Percentiles rank a stretch among this genome's conserved stretches.
Conservation (phyloP, 1,139 yeast species). For the Geotrichum aggregatum region DNA sequence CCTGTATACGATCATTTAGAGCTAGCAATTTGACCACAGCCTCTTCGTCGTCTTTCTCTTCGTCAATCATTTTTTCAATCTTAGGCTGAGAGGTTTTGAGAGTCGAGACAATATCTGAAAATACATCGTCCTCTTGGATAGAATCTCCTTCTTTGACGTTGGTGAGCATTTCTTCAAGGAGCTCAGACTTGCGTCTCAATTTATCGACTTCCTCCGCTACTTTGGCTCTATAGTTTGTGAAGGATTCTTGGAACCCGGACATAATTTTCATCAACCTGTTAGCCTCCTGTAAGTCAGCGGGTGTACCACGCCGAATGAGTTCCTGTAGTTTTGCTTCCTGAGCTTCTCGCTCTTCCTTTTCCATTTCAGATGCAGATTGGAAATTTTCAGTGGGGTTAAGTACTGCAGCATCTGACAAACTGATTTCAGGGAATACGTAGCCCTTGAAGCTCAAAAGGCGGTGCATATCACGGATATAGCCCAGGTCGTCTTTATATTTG, state of each 20-base stretch:
- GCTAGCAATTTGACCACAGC: slow-evolving; percentile 62
- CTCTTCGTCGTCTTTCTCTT: slow-evolving; percentile 57
- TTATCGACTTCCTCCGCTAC: slow-evolving; percentile 82
- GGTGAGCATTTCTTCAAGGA: slow-evolving; percentile 82
- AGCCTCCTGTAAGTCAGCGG: slow-evolving; percentile 93
- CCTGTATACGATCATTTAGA: slow-evolving; percentile 73
- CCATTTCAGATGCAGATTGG: slow-evolving; percentile 84
- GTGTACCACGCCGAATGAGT: slow-evolving; percentile 89
- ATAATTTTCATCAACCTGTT: slow-evolving; percentile 93
- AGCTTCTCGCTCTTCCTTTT: slow-evolving; percentile 86
- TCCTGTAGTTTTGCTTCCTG: slow-evolving; percentile 95
- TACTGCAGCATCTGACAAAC: slow-evolving; percentile 88
- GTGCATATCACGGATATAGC: slow-evolving; percentile 93
- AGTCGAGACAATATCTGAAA: slow-evolving; percentile 71
- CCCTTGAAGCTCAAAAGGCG: slow-evolving; percentile 82
- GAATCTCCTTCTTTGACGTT: slow-evolving; percentile 54
- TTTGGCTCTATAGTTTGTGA: slow-evolving; percentile 79
- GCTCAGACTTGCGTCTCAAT: slow-evolving; percentile 81
- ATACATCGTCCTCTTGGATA: slow-evolving; percentile 48
- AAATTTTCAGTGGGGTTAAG: slow-evolving; percentile 86
- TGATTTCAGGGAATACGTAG: slow-evolving; percentile 86
- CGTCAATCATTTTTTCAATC: slow-evolving; percentile 74
- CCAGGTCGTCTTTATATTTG: slow-evolving; percentile 84
- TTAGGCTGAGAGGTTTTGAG: slow-evolving; percentile 85
- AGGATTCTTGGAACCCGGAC: slow-evolving; percentile 78